Evolutionary conservation across 2,329 filamentous ascomycete species (phyloP).

Genomic region (Aspergillus sp.): DNA sequence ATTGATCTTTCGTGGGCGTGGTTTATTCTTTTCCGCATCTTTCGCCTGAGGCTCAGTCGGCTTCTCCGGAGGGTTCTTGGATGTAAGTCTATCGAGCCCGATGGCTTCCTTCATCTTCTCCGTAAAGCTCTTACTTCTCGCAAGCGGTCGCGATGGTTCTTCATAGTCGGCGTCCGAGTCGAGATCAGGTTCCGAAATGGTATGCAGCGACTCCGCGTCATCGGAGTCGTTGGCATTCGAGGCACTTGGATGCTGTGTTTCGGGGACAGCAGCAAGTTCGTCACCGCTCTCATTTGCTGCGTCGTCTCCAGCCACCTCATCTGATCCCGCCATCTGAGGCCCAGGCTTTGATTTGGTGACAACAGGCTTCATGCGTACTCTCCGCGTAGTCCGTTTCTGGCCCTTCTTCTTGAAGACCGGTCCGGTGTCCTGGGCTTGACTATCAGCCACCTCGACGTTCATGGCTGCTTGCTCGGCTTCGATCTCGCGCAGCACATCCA

Average conservation of each 20-base stretch:
- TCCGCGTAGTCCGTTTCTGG: conserved; percentile 49
- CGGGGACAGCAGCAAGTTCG: conserved; percentile 28
- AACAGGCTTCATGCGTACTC: conserved; percentile 44
- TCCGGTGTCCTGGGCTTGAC: conserved; percentile 25
- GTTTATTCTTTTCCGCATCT: conserved; percentile 24
- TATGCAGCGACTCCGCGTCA: conserved; percentile 24
- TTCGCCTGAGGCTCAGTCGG: conserved; percentile 10
- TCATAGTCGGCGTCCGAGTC: conserved; percentile 32
- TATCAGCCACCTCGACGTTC: conserved; percentile 36
- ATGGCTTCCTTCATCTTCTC: conserved; percentile 39
- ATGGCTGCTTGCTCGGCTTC: conserved; percentile 36
- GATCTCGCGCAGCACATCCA: conserved; percentile 45
- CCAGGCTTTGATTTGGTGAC: conserved; percentile 30
- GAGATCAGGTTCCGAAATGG: conserved; percentile 28
- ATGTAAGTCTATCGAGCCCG: conserved; percentile 18
- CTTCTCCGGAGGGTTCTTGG: conserved; percentile 16
- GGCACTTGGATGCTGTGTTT: conserved; percentile 25
- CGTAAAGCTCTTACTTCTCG: conserved; percentile 31
- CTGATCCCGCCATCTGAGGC: conserved; percentile 20
- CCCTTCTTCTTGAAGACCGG: conserved; percentile 48
- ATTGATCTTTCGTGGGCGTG: conserved; percentile 39
- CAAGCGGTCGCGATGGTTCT: conserved; percentile 17
- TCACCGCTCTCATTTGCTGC: conserved; percentile 22
- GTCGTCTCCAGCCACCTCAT: conserved; percentile 16
- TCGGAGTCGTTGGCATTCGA: conserved; percentile 9